Percentiles rank a stretch among this genome's conserved stretches.
Evolutionary conservation across 2,329 filamentous ascomycete species (phyloP).

Genomic region (Aspergillus pseudoviridinutans): DNA sequence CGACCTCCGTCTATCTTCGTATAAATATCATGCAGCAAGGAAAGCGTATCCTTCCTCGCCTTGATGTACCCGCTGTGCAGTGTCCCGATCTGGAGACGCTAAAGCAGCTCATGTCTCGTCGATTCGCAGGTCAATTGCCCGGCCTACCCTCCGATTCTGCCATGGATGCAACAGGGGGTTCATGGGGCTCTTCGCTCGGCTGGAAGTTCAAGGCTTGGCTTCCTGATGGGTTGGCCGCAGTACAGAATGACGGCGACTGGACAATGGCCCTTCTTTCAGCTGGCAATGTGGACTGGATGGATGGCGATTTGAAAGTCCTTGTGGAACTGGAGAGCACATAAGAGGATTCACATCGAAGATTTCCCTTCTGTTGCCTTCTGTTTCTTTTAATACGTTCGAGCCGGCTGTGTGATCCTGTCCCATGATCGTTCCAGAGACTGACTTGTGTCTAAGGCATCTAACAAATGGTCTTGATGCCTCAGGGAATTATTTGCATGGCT

Average conservation of each 20-base stretch:
- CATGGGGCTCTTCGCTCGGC: constrained; percentile 13
- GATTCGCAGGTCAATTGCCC: constrained; percentile 29
- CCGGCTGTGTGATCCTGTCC: background rate
- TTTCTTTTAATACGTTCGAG: background rate
- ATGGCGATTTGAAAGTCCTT: constrained; percentile 41
- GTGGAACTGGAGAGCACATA: constrained; percentile 29
- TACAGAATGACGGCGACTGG: constrained; percentile 43
- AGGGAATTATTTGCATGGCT: background rate
- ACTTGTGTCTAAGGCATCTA: background rate
- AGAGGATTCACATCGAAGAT: background rate
- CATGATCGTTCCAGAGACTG: background rate
- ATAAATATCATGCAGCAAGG: constrained; percentile 36
- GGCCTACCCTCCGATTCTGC: constrained; percentile 18
- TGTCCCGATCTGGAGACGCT: constrained; percentile 32
- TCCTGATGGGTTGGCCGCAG: constrained; percentile 37
- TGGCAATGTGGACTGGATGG: constrained; percentile 46
- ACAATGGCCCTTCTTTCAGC: constrained; percentile 41
- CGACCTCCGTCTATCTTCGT: constrained; percentile 28
- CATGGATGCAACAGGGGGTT: constrained; percentile 14
- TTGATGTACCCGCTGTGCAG: constrained; percentile 34
- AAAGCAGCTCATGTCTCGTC: constrained; percentile 29
- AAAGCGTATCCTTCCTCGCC: constrained; percentile 37
- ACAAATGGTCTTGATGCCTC: background rate
- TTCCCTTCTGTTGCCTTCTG: background rate
- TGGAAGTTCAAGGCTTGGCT: constrained; percentile 41